phyloP scores from a whole-genome alignment of 2,329 filamentous ascomycete genomes.

The Colletotrichum lupini region DNA sequence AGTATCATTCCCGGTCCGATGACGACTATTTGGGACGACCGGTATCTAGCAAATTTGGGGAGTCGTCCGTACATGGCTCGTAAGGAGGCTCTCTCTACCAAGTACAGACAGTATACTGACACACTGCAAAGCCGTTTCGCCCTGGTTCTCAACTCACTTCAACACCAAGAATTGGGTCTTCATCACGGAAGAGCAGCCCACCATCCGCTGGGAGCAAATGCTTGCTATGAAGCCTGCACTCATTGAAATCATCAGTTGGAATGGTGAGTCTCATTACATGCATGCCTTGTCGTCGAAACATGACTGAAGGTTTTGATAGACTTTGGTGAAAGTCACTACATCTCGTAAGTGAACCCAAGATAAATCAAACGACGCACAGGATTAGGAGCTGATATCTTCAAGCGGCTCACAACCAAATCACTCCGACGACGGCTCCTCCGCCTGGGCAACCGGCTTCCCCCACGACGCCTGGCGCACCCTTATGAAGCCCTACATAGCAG shows the following conservation, averaged over 20 bases:
- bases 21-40: not conserved
- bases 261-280: not conserved
- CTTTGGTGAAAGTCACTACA: not conserved
- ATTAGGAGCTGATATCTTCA: not conserved
- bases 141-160: conserved; percentile 41
- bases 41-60: not conserved
- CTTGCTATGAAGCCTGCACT: conserved; percentile 18
- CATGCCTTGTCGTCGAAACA: not conserved
- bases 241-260: not conserved
- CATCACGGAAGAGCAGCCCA: conserved; percentile 39
- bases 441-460: not conserved
- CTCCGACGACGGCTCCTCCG: not conserved
- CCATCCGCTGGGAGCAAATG: conserved; percentile 39
- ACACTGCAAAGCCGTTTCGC: conserved; percentile 35
- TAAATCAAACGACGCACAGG: too few relatives aligned
- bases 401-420: not conserved
- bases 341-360: not conserved
- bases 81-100: not conserved
- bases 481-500: not conserved
- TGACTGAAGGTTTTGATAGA: not conserved
- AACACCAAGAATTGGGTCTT: conserved; percentile 40
- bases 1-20: not conserved
- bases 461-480: not conserved
- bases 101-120: not conserved
- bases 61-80: not conserved